These are phyloP conservation scores for Claviceps cyperi DNA, from an alignment of 2,329 filamentous ascomycete species.

Conservation along the genomic window DNA sequence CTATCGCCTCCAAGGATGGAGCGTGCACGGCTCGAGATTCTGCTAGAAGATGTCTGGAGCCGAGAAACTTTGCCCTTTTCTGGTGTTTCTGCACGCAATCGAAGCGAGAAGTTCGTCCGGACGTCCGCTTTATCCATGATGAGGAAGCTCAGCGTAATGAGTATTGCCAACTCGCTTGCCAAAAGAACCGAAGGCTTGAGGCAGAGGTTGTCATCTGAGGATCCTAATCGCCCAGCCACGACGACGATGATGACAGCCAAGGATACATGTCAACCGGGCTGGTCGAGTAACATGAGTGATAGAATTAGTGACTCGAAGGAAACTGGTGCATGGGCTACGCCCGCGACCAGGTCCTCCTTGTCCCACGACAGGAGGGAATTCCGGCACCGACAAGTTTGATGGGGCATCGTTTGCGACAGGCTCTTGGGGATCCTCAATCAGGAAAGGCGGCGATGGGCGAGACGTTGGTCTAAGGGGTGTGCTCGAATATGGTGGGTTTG, in stretches of 20 bases:
- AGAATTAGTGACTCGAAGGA: not conserved
- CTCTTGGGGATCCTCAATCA: slow-evolving; percentile 5
- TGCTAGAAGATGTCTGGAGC: slow-evolving; percentile 71
- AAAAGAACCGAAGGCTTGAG: slow-evolving; percentile 49
- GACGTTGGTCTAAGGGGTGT: not conserved
- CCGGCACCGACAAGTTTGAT: not conserved
- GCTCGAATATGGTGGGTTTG: not conserved
- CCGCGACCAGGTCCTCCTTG: slow-evolving; percentile 1
- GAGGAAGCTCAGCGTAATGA: slow-evolving; percentile 72
- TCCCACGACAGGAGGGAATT: not conserved
- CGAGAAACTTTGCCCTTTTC: slow-evolving; percentile 68
- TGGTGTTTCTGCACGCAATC: slow-evolving; percentile 53
- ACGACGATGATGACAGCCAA: not conserved
- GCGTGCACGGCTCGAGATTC: slow-evolving; percentile 59
- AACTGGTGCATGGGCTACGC: not conserved
- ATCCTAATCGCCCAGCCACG: not conserved
- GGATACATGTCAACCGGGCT: not conserved
- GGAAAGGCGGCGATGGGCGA: not conserved
- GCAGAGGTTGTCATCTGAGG: slow-evolving; percentile 8
- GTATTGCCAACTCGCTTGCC: slow-evolving; percentile 61
- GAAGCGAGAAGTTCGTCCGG: slow-evolving; percentile 58
- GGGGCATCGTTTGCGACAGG: not conserved
- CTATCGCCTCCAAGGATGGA: slow-evolving; percentile 63
- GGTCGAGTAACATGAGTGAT: not conserved
- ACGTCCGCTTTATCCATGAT: slow-evolving; percentile 77